These are phyloP conservation scores for Elasticomyces elasticus DNA, from an alignment of 495 filamentous ascomycete species.

Conservation along the genomic window DNA sequence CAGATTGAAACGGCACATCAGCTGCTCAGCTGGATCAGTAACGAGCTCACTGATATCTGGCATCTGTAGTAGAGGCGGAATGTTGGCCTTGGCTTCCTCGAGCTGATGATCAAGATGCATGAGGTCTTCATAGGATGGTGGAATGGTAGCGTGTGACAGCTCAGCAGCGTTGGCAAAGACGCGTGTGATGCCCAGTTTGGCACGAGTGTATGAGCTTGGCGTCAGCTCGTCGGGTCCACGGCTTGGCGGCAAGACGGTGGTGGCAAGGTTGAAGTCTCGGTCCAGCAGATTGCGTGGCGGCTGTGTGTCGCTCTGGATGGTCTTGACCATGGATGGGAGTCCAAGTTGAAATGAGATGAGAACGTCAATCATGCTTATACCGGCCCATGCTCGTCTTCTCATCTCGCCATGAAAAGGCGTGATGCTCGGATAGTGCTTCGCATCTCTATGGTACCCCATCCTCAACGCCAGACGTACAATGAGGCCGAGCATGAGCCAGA, in stretches of 20 bases:
- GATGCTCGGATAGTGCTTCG: conserved; percentile 28
- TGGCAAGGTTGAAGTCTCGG: conserved; percentile 32
- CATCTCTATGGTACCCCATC: conserved; percentile 34
- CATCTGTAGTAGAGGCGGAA: conserved; percentile 30
- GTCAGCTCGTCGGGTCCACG: conserved; percentile 27
- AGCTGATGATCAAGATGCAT: conserved; percentile 33
- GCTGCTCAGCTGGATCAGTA: conserved; percentile 31
- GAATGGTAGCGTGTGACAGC: conserved; percentile 29
- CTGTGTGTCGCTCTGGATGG: conserved; percentile 26
- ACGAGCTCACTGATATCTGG: conserved; percentile 34
- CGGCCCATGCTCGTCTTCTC: conserved; percentile 28
- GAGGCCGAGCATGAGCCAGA: conserved; percentile 31
- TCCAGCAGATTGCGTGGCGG: conserved; percentile 32
- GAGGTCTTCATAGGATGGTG: conserved; percentile 31
- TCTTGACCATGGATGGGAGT: conserved; percentile 27
- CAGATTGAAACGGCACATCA: conserved; percentile 36
- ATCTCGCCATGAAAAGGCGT: conserved; percentile 31
- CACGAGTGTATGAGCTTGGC: conserved; percentile 33
- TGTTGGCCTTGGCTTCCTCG: conserved; percentile 28
- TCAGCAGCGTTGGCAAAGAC: conserved; percentile 41
- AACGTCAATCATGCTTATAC: conserved; percentile 28
- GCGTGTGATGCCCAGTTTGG: conserved; percentile 32
- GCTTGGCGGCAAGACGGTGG: conserved; percentile 22
- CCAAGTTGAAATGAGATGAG: conserved; percentile 30
- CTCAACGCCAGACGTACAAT: conserved; percentile 26